These are phyloP conservation scores for Diaporthe citriasiana DNA, from an alignment of 2,329 filamentous ascomycete genomes.

Conservation along the genomic window DNA sequence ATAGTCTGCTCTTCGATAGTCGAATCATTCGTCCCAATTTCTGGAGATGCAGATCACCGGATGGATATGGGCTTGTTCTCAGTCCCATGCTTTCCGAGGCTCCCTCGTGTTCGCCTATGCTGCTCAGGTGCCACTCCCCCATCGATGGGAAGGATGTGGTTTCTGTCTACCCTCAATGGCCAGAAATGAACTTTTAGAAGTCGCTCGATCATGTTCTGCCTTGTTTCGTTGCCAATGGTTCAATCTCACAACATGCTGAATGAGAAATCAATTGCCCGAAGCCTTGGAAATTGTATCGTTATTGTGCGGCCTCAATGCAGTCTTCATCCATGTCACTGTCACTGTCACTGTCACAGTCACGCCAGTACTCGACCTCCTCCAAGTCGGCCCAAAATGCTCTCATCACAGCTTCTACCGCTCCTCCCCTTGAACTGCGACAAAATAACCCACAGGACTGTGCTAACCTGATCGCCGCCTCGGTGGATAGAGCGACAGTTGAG, in stretches of 20 bases:
- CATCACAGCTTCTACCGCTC: slow-evolving; percentile 3
- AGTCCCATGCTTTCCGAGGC: not conserved
- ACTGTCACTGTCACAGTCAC: slow-evolving; percentile 3
- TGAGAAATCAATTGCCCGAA: no score
- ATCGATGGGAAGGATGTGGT: not conserved
- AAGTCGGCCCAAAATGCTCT: slow-evolving; percentile 13
- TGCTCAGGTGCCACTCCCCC: not conserved
- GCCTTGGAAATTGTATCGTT: not conserved
- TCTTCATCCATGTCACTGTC: slow-evolving; percentile 13
- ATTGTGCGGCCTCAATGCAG: not conserved
- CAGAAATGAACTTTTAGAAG: no score
- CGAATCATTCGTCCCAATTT: slow-evolving; percentile 1
- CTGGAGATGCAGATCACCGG: not conserved
- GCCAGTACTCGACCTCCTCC: not conserved
- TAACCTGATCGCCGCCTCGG: slow-evolving; percentile 9
- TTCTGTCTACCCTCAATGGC: not conserved
- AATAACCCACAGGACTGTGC: slow-evolving; percentile 17
- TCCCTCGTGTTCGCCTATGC: slow-evolving; percentile 4
- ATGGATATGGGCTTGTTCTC: not conserved
- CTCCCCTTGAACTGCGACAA: slow-evolving; percentile 7
- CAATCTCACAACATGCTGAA: no score
- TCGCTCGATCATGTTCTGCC: not conserved
- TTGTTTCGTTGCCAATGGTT: not conserved
- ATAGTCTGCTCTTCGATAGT: not conserved
- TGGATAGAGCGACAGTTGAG: slow-evolving; percentile 15